Conservation (phyloP, 495 filamentous ascomycete species). For the Penicillium antarcticum region DNA sequence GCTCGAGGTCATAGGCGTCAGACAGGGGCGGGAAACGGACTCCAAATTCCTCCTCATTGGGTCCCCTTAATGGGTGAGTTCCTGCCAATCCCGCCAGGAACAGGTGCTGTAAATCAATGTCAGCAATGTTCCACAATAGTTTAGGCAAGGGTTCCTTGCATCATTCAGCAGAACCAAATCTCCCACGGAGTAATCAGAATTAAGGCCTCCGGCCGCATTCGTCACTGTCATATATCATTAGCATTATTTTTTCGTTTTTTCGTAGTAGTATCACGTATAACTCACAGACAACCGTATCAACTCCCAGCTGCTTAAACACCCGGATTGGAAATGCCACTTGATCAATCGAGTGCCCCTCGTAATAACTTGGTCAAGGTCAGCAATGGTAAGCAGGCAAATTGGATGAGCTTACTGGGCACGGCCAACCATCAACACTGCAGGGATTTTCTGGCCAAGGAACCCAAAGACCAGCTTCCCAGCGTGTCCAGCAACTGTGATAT, state of each 20-base stretch:
- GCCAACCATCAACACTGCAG: conserved; percentile 70
- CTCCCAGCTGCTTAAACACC: conserved; percentile 65
- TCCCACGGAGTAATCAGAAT: conserved; percentile 64
- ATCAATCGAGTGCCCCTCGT: conserved; percentile 71
- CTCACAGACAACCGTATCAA: conserved; percentile 61
- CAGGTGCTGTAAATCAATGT: conserved; percentile 52
- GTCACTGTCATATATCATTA: conserved; percentile 50
- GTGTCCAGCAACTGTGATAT: conserved; percentile 59
- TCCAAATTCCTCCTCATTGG: conserved; percentile 66
- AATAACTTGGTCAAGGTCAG: conserved; percentile 52
- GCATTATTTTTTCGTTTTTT: conserved; percentile 10
- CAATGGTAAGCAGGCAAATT: neutral
- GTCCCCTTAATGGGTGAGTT: conserved; percentile 66
- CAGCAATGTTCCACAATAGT: conserved; percentile 17
- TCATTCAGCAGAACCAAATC: conserved; percentile 74
- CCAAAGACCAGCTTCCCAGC: conserved; percentile 74
- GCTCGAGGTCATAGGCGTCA: conserved; percentile 71
- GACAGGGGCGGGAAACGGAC: conserved; percentile 69
- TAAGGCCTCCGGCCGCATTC: conserved; percentile 74
- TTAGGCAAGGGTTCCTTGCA: conserved; percentile 35
- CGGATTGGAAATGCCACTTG: conserved; percentile 67
- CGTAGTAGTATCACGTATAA: conserved; percentile 7
- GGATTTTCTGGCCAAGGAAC: conserved; percentile 51
- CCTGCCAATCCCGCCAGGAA: conserved; percentile 72
- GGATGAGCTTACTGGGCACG: conserved; percentile 62